Conservation (phyloP, 2,329 filamentous ascomycete species). For the Ceratocystis cubensis region DNA sequence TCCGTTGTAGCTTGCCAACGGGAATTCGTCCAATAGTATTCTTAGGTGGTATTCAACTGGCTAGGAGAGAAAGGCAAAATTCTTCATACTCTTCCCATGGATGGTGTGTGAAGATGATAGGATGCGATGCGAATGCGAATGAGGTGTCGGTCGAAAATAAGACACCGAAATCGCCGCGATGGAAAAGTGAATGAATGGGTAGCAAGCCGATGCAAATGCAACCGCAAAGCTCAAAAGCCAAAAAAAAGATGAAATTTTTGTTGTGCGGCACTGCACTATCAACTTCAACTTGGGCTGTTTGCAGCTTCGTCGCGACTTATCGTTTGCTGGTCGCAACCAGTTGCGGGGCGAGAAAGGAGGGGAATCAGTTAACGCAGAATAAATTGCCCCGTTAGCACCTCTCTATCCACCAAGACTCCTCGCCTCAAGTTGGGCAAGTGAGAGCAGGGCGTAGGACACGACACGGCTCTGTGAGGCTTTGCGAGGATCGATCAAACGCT, state of each 20-base stretch:
- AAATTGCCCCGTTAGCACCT: too few species aligned
- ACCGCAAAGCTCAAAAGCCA: neutral
- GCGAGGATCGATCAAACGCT: neutral
- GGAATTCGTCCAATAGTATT: too few species aligned
- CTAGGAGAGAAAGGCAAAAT: neutral
- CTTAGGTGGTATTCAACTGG: too few species aligned
- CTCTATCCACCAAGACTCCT: neutral
- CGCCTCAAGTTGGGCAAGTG: constrained; percentile 11
- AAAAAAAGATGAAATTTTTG: neutral
- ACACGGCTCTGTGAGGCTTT: neutral
- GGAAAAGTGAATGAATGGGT: neutral
- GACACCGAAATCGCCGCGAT: neutral
- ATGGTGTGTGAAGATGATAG: too few species aligned
- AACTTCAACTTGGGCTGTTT: too few species aligned
- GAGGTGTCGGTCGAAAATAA: neutral
- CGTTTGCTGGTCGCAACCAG: neutral
- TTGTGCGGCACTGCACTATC: too few species aligned
- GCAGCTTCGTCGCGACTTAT: too few species aligned
- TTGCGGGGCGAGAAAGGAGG: neutral
- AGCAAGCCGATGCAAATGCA: neutral
- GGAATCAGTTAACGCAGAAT: too few species aligned
- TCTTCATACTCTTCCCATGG: neutral
- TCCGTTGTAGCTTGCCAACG: too few species aligned
- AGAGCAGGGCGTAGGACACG: constrained; percentile 5
- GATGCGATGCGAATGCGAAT: too few species aligned